A percentile compares a stretch with the other conserved stretches of the same genome.
phyloP scores from a whole-genome alignment of 805 yeast genomes.

The Priceomyces fermenticarens region DNA sequence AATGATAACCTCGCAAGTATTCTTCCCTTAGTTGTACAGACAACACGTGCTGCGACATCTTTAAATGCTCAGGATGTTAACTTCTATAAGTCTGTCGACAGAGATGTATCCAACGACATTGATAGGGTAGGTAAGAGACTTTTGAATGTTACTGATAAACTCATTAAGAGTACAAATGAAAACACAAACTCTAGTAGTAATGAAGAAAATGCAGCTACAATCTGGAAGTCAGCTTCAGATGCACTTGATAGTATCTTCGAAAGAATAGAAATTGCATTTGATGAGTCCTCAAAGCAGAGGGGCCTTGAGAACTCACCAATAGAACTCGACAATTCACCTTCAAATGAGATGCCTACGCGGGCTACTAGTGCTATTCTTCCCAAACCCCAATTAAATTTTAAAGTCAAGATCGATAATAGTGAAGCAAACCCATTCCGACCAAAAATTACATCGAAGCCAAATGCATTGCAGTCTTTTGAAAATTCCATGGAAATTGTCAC shows the following conservation, averaged over 20 bases:
- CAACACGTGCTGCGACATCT: slow-evolving; percentile 65
- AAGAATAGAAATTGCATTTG: slow-evolving; percentile 68
- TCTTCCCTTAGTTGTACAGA: slow-evolving; percentile 49
- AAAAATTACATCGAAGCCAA: slow-evolving; percentile 65
- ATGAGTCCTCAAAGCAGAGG: slow-evolving; percentile 30
- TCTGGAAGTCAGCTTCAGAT: slow-evolving; percentile 64
- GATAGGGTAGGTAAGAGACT: slow-evolving; percentile 41
- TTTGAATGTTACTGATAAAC: slow-evolving; percentile 24
- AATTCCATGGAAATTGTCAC: slow-evolving; percentile 36
- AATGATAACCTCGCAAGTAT: slow-evolving; percentile 14
- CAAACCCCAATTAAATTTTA: slow-evolving; percentile 72
- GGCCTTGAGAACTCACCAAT: slow-evolving; percentile 19
- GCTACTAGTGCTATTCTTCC: slow-evolving; percentile 27
- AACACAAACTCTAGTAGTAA: slow-evolving; percentile 24
- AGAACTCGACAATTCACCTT: slow-evolving; percentile 47
- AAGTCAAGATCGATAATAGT: slow-evolving; percentile 59
- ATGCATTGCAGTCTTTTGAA: slow-evolving; percentile 56
- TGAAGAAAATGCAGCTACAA: slow-evolving; percentile 44
- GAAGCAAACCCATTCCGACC: slow-evolving; percentile 78
- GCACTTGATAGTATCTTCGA: slow-evolving; percentile 72
- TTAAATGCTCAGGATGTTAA: slow-evolving; percentile 78
- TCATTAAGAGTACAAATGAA: slow-evolving; percentile 23
- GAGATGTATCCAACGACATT: slow-evolving; percentile 36
- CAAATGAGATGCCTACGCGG: slow-evolving; percentile 5
- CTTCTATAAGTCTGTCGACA: slow-evolving; percentile 66